phyloP scores from a whole-genome alignment of 805 yeast species.

The Zygotorulaspora sp. region DNA sequence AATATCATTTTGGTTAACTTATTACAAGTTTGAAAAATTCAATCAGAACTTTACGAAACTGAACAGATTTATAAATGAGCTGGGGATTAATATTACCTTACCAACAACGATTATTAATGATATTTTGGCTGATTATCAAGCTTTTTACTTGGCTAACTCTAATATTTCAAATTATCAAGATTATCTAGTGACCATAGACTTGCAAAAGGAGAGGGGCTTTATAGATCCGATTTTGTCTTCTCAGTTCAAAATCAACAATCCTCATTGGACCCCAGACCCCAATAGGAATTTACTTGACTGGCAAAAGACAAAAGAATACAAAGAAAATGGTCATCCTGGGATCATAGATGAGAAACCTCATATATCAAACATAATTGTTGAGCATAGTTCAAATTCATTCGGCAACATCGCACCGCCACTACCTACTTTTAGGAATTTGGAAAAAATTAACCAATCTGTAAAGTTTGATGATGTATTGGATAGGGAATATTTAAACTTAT shows the following conservation, averaged over 20 bases:
- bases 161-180: constrained; percentile 26
- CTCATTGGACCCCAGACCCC: constrained; percentile 23
- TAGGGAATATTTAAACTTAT: constrained; percentile 7
- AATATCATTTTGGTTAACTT: constrained; percentile 52
- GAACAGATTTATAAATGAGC: constrained; percentile 41
- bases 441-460: constrained; percentile 50
- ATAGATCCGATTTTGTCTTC: constrained; percentile 29
- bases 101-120: constrained; percentile 47
- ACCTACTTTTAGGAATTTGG: constrained; percentile 62
- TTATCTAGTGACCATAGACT: constrained; percentile 3
- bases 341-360: constrained; percentile 41
- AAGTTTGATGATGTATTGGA: constrained; percentile 18
- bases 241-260: constrained; percentile 32
- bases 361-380: constrained; percentile 37
- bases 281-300: constrained; percentile 17
- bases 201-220: constrained; percentile 1
- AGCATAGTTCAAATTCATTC: constrained; percentile 20
- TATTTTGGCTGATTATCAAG: constrained; percentile 35
- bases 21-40: constrained; percentile 48
- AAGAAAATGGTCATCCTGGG: constrained; percentile 38
- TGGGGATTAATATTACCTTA: constrained; percentile 44
- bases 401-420: constrained; percentile 31
- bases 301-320: constrained; percentile 25
- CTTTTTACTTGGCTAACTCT: constrained; percentile 36
- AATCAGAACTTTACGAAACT: constrained; percentile 44